Percentiles rank a stretch among this genome's conserved stretches.
These are phyloP conservation scores for Naganishia vishniacii DNA, from an alignment of 768 basidiomycete genomes.

Conservation along the genomic window DNA sequence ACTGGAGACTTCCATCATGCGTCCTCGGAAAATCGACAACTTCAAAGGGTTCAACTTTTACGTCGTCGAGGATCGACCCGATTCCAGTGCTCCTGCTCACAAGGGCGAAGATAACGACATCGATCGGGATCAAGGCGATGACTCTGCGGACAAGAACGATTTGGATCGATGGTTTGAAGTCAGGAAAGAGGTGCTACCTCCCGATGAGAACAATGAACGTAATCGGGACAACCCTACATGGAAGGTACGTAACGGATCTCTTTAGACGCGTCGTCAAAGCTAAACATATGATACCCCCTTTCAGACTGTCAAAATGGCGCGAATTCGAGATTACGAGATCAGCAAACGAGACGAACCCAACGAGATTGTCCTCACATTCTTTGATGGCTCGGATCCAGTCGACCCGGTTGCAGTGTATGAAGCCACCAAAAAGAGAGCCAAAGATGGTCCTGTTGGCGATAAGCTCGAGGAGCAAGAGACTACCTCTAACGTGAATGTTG, in stretches of 20 bases:
- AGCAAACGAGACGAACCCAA: constrained; percentile 28
- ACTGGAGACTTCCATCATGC: constrained; percentile 34
- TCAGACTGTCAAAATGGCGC: background rate
- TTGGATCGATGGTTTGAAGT: constrained; percentile 28
- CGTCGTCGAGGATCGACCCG: constrained; percentile 34
- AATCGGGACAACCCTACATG: constrained; percentile 28
- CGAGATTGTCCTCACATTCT: constrained; percentile 38
- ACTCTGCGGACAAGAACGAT: constrained; percentile 8
- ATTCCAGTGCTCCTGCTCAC: background rate
- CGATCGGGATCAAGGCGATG: background rate
- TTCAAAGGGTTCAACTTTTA: constrained; percentile 37
- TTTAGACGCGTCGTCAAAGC: no score
- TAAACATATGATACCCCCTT: no score
- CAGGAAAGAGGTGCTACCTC: constrained; percentile 28
- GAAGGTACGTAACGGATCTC: constrained; percentile 30
- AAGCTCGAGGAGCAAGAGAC: background rate
- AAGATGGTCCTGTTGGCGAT: background rate
- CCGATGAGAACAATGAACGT: constrained; percentile 27
- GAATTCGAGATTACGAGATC: constrained; percentile 38
- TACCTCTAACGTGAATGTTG: background rate
- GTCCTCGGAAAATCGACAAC: constrained; percentile 35
- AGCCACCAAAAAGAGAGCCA: background rate
- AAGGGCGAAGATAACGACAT: background rate
- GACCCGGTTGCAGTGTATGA: background rate
- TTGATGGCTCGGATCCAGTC: constrained; percentile 28